These are phyloP conservation scores for Zygnema circumcarinatum DNA, from an alignment of 139 green algal species.

Conservation along the genomic window DNA sequence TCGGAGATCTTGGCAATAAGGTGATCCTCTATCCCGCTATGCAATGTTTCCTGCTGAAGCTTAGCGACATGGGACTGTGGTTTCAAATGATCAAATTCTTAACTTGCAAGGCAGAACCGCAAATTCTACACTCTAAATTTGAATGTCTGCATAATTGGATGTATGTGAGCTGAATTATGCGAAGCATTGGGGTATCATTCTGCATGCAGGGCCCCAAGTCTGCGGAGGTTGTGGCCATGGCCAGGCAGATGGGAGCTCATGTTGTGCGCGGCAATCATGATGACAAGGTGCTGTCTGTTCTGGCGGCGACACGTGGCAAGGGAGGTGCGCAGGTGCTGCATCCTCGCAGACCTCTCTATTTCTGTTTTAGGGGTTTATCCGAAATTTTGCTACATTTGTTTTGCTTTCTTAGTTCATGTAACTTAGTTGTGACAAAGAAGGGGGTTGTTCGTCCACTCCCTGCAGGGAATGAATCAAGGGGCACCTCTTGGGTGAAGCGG, in stretches of 20 bases:
- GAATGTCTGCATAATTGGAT: neutral
- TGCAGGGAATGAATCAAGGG: neutral
- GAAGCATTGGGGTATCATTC: neutral
- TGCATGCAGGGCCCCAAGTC: conserved; percentile 37
- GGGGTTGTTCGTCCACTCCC: neutral
- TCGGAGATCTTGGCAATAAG: conserved; percentile 75
- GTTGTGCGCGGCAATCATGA: conserved; percentile 73
- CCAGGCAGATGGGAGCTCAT: conserved; percentile 25
- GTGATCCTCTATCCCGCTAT: neutral
- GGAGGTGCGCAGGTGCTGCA: neutral
- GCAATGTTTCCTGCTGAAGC: neutral
- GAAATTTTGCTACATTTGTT: neutral
- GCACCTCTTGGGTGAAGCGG: neutral
- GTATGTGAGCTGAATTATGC: too few relatives aligned
- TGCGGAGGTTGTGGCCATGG: conserved; percentile 43
- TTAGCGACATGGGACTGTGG: conserved; percentile 39
- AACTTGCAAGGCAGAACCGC: neutral
- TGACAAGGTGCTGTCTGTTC: conserved; percentile 47
- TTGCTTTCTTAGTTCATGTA: neutral
- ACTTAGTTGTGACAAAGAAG: neutral
- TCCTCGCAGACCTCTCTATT: neutral
- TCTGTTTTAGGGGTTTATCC: neutral
- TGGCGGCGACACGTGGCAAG: neutral
- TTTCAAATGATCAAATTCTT: neutral
- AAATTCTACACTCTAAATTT: neutral